phyloP scores from a whole-genome alignment of 2,329 filamentous ascomycete species.

The Aspergillus latus region DNA sequence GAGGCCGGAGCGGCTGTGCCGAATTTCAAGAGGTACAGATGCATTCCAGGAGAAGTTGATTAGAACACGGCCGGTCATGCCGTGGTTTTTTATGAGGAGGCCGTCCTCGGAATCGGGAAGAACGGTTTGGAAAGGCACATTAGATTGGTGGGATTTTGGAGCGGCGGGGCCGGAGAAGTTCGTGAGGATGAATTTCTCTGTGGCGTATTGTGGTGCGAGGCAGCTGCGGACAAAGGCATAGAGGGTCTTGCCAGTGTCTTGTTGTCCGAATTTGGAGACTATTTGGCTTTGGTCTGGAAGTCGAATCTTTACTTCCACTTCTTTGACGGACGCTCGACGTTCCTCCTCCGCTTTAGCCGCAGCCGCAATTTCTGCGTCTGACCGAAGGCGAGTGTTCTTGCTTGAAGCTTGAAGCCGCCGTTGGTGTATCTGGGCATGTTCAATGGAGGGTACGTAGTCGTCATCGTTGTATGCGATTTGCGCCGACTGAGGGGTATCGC shows the following conservation, averaged over 20 bases:
- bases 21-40: slow-evolving; percentile 56
- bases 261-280: slow-evolving; percentile 66
- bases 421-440: slow-evolving; percentile 79
- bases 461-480: slow-evolving; percentile 64
- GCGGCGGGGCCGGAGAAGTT: slow-evolving; percentile 47
- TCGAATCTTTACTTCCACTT: slow-evolving; percentile 74
- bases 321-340: slow-evolving; percentile 64
- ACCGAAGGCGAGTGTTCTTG: slow-evolving; percentile 74
- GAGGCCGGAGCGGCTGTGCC: slow-evolving; percentile 49
- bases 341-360: slow-evolving; percentile 66
- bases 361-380: slow-evolving; percentile 76
- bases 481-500: slow-evolving; percentile 73
- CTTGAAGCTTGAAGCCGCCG: slow-evolving; percentile 72
- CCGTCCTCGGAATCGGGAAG: slow-evolving; percentile 48
- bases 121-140: slow-evolving; percentile 16
- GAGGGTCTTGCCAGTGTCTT: slow-evolving; percentile 68
- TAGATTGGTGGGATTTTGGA: slow-evolving; percentile 17
- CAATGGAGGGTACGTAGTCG: slow-evolving; percentile 79
- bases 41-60: slow-evolving; percentile 76
- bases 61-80: slow-evolving; percentile 68
- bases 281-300: slow-evolving; percentile 84
- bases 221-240: slow-evolving; percentile 73
- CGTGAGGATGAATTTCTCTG: slow-evolving; percentile 70
- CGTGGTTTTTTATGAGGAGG: slow-evolving; percentile 69
- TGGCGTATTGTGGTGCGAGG: slow-evolving; percentile 58